phyloP scores from a whole-genome alignment of 345 rosid genomes.

The Noccaea caerulescens region DNA sequence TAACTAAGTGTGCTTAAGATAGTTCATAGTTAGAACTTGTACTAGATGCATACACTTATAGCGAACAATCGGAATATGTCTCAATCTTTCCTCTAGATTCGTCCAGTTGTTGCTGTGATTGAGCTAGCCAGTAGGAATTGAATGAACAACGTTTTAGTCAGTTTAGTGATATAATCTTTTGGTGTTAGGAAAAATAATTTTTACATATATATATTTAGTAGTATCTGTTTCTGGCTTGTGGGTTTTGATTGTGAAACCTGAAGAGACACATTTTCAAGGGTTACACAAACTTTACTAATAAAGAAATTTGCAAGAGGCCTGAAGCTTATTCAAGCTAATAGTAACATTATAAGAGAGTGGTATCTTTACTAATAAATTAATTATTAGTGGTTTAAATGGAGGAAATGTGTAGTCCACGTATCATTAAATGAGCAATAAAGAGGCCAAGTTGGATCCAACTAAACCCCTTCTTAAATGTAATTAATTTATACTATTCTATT shows the following conservation, averaged over 20 bases:
- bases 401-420: slow-evolving; percentile 39
- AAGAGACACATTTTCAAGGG: slow-evolving; percentile 35
- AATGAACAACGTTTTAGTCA: slow-evolving; percentile 25
- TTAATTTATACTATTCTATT: neutral
- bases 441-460: slow-evolving; percentile 47
- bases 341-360: neutral
- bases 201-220: neutral
- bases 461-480: slow-evolving; percentile 37
- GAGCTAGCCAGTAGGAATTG: slow-evolving; percentile 22
- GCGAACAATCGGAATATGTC: slow-evolving; percentile 23
- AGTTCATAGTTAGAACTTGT: slow-evolving; percentile 29
- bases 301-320: neutral
- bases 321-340: neutral
- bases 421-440: slow-evolving; percentile 42
- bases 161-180: slow-evolving; percentile 31
- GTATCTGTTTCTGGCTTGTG: slow-evolving; percentile 1
- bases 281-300: neutral
- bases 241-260: slow-evolving; percentile 19
- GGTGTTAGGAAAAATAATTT: neutral
- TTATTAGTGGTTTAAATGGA: neutral
- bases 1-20: slow-evolving; percentile 8
- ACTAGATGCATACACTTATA: slow-evolving; percentile 31
- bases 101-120: slow-evolving; percentile 9
- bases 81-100: slow-evolving; percentile 26
- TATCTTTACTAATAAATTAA: neutral